Evolutionary conservation across 495 filamentous ascomycete genomes (phyloP).

Genomic region (Penicillium ucsense): DNA sequence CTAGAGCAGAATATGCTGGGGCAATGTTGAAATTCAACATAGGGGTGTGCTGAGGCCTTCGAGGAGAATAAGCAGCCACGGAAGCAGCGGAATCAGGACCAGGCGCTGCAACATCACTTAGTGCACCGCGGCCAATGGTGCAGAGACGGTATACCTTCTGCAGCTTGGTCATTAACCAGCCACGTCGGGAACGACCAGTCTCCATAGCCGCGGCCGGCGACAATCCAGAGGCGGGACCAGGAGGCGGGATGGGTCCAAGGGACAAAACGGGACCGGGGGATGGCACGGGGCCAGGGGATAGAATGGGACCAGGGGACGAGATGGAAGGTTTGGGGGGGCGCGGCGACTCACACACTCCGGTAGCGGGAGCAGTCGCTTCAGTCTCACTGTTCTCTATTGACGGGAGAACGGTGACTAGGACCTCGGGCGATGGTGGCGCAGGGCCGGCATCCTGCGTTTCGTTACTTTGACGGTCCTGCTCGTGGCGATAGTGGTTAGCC

Average conservation of each 20-base stretch:
- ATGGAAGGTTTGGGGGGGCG: neutral
- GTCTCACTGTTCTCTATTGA: constrained; percentile 1
- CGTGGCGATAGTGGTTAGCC: neutral
- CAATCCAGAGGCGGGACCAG: neutral
- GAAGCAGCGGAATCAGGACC: neutral
- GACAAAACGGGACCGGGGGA: neutral
- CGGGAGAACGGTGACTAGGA: constrained; percentile 1
- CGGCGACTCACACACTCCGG: neutral
- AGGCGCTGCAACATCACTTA: no score
- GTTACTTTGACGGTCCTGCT: neutral
- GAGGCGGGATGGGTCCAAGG: neutral
- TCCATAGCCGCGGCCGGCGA: neutral
- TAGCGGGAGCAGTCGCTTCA: neutral
- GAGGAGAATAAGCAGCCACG: neutral
- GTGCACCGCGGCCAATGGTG: neutral
- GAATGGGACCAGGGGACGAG: neutral
- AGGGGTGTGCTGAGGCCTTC: neutral
- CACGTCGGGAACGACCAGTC: neutral
- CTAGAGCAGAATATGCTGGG: neutral
- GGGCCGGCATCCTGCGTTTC: neutral
- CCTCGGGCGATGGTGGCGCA: neutral
- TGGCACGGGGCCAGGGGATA: neutral
- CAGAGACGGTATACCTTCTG: neutral
- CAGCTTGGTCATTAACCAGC: neutral
- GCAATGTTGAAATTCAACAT: neutral